phyloP scores from a whole-genome alignment of 768 basidiomycete species.

The Lanmaoa rubissima region DNA sequence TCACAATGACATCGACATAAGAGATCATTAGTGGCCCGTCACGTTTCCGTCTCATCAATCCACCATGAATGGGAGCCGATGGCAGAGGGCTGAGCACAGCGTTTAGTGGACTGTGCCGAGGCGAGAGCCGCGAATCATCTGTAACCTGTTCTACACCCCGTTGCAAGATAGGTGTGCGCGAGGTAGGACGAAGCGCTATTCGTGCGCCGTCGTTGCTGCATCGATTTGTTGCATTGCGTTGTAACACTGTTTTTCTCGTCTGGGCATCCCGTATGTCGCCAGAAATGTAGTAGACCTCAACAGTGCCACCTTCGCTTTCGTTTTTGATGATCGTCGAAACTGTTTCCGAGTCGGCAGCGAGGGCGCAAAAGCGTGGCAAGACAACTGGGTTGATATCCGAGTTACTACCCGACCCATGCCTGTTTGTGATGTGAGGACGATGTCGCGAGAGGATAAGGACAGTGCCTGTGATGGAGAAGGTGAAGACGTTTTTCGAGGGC shows the following conservation, averaged over 20 bases:
- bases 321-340: conserved; percentile 59
- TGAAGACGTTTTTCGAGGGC: conserved; percentile 61
- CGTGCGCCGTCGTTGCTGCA: conserved; percentile 62
- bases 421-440: conserved; percentile 24
- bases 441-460: conserved; percentile 56
- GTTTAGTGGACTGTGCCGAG: conserved; percentile 20
- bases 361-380: conserved; percentile 66
- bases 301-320: conserved; percentile 46
- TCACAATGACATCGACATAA: conserved; percentile 52
- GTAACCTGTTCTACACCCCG: conserved; percentile 20
- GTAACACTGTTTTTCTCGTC: conserved; percentile 60
- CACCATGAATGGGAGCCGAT: conserved; percentile 24
- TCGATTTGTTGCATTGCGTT: conserved; percentile 56
- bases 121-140: conserved; percentile 22
- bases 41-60: conserved; percentile 40
- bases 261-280: conserved; percentile 60
- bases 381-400: conserved; percentile 50
- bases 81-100: conserved; percentile 14
- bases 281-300: conserved; percentile 63
- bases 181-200: conserved; percentile 48
- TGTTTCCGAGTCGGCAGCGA: conserved; percentile 63
- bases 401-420: conserved; percentile 25
- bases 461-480: conserved; percentile 64
- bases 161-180: conserved; percentile 22
- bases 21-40: conserved; percentile 64